Percentiles rank a stretch among this genome's conserved stretches.
Evolutionary conservation across 306 rosid genomes (phyloP).

Genomic region (Sindora glabra): DNA sequence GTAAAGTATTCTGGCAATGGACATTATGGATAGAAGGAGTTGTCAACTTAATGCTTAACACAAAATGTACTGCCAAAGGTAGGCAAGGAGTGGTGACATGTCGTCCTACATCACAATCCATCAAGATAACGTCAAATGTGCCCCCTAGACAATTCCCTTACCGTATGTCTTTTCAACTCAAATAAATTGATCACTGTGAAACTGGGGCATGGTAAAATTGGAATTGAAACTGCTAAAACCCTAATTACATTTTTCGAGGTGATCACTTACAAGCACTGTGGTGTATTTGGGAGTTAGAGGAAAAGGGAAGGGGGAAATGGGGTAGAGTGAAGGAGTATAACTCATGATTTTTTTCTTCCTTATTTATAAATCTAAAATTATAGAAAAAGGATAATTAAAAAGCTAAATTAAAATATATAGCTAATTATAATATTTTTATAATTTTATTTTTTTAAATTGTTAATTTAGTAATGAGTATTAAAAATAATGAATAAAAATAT

Average conservation of each 20-base stretch:
- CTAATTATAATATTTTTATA: too few relatives aligned
- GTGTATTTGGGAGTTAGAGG: not conserved
- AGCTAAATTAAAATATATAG: too few relatives aligned
- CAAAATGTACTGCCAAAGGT: constrained; percentile 30
- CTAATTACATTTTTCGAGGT: too few relatives aligned
- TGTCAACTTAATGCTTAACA: constrained; percentile 25
- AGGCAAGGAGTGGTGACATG: constrained; percentile 35
- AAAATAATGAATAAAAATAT: too few relatives aligned
- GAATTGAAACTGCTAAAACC: not conserved
- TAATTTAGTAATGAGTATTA: too few relatives aligned
- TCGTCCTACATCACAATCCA: constrained; percentile 22
- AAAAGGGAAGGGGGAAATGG: too few relatives aligned
- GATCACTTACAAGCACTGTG: not conserved
- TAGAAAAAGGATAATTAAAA: too few relatives aligned
- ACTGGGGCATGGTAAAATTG: not conserved
- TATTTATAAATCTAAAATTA: too few relatives aligned
- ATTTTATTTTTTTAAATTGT: too few relatives aligned
- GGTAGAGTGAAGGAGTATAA: too few relatives aligned
- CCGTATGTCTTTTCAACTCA: constrained; percentile 33
- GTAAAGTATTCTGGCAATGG: constrained; percentile 17
- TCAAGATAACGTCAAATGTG: constrained; percentile 26
- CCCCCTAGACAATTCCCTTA: constrained; percentile 22
- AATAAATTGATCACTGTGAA: too few relatives aligned
- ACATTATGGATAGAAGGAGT: constrained; percentile 18
- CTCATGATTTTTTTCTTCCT: too few relatives aligned